A percentile compares a stretch with the other conserved stretches of the same genome.
These are phyloP conservation scores for Thraustotheca clavata DNA, from an alignment of 352 stramenopile genomes.

Conservation along the genomic window DNA sequence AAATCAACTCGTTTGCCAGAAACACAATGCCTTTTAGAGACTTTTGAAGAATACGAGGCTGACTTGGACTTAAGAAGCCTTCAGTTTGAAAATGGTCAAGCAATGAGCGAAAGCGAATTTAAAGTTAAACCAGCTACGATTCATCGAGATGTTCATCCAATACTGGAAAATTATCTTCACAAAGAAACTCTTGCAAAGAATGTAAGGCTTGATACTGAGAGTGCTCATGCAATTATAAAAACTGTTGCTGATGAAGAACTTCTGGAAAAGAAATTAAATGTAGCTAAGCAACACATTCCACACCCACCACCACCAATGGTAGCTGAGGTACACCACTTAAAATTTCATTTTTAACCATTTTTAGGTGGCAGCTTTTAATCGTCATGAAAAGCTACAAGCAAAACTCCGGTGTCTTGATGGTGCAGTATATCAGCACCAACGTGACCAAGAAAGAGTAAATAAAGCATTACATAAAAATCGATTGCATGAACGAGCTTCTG, in stretches of 20 bases:
- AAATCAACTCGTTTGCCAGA: too few species aligned
- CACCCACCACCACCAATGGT: slow-evolving; percentile 1
- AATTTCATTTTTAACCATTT: background rate
- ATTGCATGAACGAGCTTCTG: background rate
- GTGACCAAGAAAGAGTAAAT: background rate
- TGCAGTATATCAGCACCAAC: background rate
- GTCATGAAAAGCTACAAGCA: slow-evolving; percentile 12
- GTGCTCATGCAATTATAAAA: background rate
- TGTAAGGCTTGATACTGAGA: slow-evolving; percentile 2
- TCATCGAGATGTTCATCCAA: background rate
- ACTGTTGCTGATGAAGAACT: background rate
- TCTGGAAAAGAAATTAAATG: slow-evolving; percentile 1
- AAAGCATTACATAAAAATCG: slow-evolving; percentile 1
- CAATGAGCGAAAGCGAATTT: background rate
- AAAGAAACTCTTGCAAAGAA: slow-evolving; percentile 10
- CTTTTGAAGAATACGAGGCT: too few species aligned
- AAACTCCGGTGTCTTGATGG: slow-evolving; percentile 1
- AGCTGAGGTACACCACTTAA: background rate
- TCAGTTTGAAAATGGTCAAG: too few species aligned
- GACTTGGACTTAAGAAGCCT: too few species aligned
- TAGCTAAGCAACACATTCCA: background rate
- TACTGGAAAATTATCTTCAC: background rate
- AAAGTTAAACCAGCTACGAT: background rate
- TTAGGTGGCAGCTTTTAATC: background rate
- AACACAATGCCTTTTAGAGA: too few species aligned